Base-by-base conservation (phyloP, 2,329 filamentous ascomycete species). In the Albophoma yamanashiensis region DNA sequence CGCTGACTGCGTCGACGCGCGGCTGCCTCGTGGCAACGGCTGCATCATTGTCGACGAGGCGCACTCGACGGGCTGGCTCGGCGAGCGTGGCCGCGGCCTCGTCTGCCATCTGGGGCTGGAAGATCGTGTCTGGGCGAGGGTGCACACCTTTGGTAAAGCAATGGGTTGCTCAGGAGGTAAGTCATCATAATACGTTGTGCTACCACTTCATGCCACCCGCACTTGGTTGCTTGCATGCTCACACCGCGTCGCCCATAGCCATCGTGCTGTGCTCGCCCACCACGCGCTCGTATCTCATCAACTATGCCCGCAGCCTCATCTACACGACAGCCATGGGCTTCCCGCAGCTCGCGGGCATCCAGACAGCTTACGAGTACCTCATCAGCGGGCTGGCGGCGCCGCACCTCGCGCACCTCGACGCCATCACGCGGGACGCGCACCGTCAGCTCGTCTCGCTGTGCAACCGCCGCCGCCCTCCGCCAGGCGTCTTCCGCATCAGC, bases 271-370 rank as follows among this genome's bases (percentile, higher is more conserved):
- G 86, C 67, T 83, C 84, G 1, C 70, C 79, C 0, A 72, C 80
- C 0, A 82, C 84, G 0, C 76, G 86, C 31, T 73, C 82, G 1
- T 91, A 90, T 63, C 76, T 91, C 58, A 81, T 91, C 71, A 91
- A 92, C 67, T 91, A 91, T 67, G 87, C 88, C 0, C 82, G 88
- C n/a, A 85, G 82, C 1, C 73, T 91, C 50, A 90, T 91, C 59
- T 92, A 90, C 70, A 90, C 88, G 0, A 91, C 88, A 0, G 86
- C 87, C 38, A 79, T 89, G 73, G 80, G 84, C 0, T 83, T 84
- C 47, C 82, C 86, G 0, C 78, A 80, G 1, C 76, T 89, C 1
- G 81, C 81, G 0, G 80, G 80, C 17, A 85, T 89, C 58, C 74
- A 78, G 50, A 77, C 81, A 0, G 77, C 79, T 0, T 89, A 87